Evolutionary conservation across 176 grass and related monocot genomes (phyloP).

Genomic region (Oryza officinalis): DNA sequence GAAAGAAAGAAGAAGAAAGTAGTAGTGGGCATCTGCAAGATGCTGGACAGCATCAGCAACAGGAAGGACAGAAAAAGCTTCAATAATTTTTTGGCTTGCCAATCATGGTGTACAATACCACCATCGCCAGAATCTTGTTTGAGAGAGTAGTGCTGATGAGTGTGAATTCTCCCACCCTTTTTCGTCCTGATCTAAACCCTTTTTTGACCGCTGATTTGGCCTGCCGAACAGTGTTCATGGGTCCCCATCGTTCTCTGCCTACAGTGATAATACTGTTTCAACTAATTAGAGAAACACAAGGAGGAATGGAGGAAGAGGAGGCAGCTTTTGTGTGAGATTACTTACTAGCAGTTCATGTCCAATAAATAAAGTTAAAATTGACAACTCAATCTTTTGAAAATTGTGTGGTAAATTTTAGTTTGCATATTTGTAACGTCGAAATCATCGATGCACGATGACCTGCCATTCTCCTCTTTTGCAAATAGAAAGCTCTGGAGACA

Average conservation of each 20-base stretch:
- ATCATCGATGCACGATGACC: too few relatives aligned
- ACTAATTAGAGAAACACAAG: slow-evolving; percentile 1
- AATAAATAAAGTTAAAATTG: background rate
- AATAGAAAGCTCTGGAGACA: too few relatives aligned
- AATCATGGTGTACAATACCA: slow-evolving; percentile 42
- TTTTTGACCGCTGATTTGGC: slow-evolving; percentile 55
- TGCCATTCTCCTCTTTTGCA: too few relatives aligned
- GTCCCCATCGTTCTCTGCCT: slow-evolving; percentile 17
- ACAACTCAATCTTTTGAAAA: background rate
- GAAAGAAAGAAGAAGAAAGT: background rate
- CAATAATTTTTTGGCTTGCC: slow-evolving; percentile 44
- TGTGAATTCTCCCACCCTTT: slow-evolving; percentile 21
- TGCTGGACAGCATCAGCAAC: slow-evolving; percentile 52
- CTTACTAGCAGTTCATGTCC: background rate
- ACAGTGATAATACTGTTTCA: slow-evolving; percentile 22
- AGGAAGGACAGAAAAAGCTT: slow-evolving; percentile 33
- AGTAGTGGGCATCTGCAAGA: slow-evolving; percentile 47
- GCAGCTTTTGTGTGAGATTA: background rate
- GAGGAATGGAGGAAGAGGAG: background rate
- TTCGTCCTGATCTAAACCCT: background rate
- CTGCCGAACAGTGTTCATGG: background rate
- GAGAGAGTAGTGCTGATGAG: slow-evolving; percentile 13
- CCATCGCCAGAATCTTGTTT: slow-evolving; percentile 49
- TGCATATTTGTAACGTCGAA: background rate
- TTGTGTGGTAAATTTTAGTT: background rate